These are phyloP conservation scores for Laburnicola sp. DNA, from an alignment of 2,329 filamentous ascomycete species.

Conservation along the genomic window DNA sequence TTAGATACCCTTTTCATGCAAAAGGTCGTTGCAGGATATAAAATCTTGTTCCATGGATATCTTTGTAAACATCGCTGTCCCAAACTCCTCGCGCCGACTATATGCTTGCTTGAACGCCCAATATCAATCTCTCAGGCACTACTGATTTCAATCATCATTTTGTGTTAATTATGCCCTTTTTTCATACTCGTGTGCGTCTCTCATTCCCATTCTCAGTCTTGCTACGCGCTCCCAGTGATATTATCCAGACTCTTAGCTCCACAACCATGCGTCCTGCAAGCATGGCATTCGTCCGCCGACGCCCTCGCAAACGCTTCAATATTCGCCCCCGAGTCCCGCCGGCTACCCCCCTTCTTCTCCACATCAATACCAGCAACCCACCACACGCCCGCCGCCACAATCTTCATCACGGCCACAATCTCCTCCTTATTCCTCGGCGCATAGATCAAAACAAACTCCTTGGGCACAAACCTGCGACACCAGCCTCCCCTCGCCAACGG, in stretches of 20 bases:
- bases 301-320: constrained; percentile 26
- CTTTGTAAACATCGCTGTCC: background rate
- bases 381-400: constrained; percentile 76
- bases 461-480: constrained; percentile 69
- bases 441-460: constrained; percentile 80
- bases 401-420: constrained; percentile 65
- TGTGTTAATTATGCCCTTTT: background rate
- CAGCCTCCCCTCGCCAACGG: constrained; percentile 68
- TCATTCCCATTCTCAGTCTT: background rate
- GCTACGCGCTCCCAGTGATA: constrained; percentile 32
- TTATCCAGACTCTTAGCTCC: constrained; percentile 28
- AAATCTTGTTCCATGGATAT: background rate
- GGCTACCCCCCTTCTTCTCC: constrained; percentile 19
- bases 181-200: background rate
- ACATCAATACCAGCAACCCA: constrained; percentile 56
- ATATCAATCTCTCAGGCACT: background rate
- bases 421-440: constrained; percentile 72
- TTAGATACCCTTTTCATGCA: background rate
- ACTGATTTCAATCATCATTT: background rate
- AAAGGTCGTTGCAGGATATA: background rate
- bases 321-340: constrained; percentile 24
- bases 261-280: constrained; percentile 32
- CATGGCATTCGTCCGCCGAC: constrained; percentile 28
- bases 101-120: constrained; percentile 1
- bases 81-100: constrained; percentile 2